Evolutionary conservation across 2,329 filamentous ascomycete species (phyloP).

Genomic region (Neopestalotiopsis sp.): DNA sequence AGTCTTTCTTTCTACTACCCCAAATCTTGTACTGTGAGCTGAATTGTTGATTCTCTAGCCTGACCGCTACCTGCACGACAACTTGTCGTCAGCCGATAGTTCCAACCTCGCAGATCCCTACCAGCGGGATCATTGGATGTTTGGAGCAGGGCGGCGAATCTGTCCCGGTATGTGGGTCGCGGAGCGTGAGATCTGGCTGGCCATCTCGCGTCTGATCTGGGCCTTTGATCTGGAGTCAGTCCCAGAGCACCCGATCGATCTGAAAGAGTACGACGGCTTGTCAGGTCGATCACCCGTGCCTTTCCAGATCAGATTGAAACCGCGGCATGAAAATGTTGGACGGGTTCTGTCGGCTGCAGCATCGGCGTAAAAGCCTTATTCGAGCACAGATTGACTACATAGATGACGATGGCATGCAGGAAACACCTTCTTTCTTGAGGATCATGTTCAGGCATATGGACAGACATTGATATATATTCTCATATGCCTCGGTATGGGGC

Average conservation of each 20-base stretch:
- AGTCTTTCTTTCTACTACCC: too few species aligned
- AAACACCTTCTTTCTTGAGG: too few species aligned
- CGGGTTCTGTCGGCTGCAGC: too few species aligned
- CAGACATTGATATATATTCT: too few species aligned
- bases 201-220: conserved; percentile 43
- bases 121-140: conserved; percentile 45
- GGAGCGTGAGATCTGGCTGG: conserved; percentile 45
- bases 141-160: conserved; percentile 53
- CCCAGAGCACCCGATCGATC: conserved; percentile 20
- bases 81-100: conserved; percentile 18
- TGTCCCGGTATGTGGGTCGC: conserved; percentile 57
- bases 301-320: conserved; percentile 8
- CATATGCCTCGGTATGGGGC: too few species aligned
- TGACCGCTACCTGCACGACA: conserved; percentile 32
- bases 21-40: neutral
- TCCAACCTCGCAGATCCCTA: conserved; percentile 22
- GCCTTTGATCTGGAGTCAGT: conserved; percentile 31
- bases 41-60: conserved; percentile 24
- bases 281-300: conserved; percentile 22
- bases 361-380: too few species aligned
- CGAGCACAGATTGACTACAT: too few species aligned
- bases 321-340: too few species aligned
- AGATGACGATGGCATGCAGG: too few species aligned
- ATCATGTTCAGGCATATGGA: too few species aligned
- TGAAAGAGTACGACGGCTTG: conserved; percentile 24